These are phyloP conservation scores for Fusarium sulawesiense DNA, from an alignment of 2,329 filamentous ascomycete species.

Conservation along the genomic window DNA sequence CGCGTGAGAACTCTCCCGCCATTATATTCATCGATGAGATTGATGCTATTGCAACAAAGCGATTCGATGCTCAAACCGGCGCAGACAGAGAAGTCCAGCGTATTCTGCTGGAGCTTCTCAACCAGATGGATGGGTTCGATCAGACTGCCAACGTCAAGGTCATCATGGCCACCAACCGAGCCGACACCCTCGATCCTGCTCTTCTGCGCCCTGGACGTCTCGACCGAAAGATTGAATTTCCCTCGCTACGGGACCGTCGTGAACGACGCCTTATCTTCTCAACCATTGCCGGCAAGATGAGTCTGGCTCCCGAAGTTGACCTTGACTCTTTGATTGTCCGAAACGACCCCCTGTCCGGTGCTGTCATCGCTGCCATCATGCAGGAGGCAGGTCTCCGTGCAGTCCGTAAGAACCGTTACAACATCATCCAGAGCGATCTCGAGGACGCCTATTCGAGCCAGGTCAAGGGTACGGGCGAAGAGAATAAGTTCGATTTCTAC, in stretches of 20 bases:
- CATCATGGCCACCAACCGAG: constrained; percentile 99
- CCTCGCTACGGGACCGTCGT: constrained; percentile 90
- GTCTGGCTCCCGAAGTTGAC: constrained; percentile 93
- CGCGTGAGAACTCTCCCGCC: constrained; percentile 94
- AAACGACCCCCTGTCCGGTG: constrained; percentile 94
- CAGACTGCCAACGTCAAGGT: constrained; percentile 99
- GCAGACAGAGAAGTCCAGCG: constrained; percentile 98
- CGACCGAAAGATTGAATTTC: constrained; percentile 99
- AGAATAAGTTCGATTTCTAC: constrained; percentile 91
- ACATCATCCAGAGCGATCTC: constrained; percentile 96
- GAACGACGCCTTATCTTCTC: constrained; percentile 96
- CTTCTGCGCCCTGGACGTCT: constrained; percentile 93
- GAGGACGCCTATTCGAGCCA: constrained; percentile 98
- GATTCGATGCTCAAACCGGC: constrained; percentile 98
- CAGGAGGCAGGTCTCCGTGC: constrained; percentile 95
- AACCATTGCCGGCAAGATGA: constrained; percentile 98
- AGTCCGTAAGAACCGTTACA: constrained; percentile 97
- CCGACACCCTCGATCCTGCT: constrained; percentile 95
- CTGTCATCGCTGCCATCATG: constrained; percentile 98
- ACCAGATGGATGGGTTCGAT: constrained; percentile 99
- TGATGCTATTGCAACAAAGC: constrained; percentile 98
- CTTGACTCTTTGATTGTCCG: constrained; percentile 95
- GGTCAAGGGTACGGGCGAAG: constrained; percentile 80
- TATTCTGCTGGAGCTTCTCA: constrained; percentile 95
- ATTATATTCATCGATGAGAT: constrained; percentile 99